Conservation (phyloP, 495 filamentous ascomycete species). For the Talaromyces adpressus region DNA sequence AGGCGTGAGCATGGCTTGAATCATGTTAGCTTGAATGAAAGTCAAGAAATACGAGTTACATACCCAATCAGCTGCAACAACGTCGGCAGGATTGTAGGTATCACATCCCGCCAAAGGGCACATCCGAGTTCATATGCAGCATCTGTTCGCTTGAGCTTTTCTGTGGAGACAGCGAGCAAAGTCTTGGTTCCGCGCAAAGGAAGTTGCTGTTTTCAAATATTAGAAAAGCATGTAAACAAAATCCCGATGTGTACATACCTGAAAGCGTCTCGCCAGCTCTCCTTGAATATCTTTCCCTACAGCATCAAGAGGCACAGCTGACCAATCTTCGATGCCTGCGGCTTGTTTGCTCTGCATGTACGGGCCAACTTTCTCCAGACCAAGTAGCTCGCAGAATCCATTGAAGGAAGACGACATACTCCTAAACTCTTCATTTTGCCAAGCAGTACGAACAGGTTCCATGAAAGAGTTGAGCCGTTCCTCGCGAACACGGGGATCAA, state of each 20-base stretch:
- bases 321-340: conserved; percentile 77
- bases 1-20: conserved; percentile 80
- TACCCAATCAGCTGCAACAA: conserved; percentile 80
- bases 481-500: conserved; percentile 59
- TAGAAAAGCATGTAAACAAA: too few species aligned
- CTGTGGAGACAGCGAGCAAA: conserved; percentile 81
- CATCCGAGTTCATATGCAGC: conserved; percentile 63
- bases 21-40: not conserved
- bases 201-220: conserved; percentile 44
- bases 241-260: too few species aligned
- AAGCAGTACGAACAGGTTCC: conserved; percentile 68
- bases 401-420: conserved; percentile 65
- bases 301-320: conserved; percentile 61
- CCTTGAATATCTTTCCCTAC: conserved; percentile 73
- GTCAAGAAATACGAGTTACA: conserved; percentile 5
- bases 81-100: conserved; percentile 78
- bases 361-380: conserved; percentile 68
- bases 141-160: conserved; percentile 69
- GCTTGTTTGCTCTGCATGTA: conserved; percentile 69
- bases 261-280: conserved; percentile 60
- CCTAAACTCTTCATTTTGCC: conserved; percentile 66
- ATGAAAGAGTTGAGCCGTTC: conserved; percentile 65
- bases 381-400: conserved; percentile 73
- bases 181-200: conserved; percentile 84
- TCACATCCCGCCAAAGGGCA: conserved; percentile 72